Percentiles rank a stretch among this genome's conserved stretches.
phyloP scores from a whole-genome alignment of 495 filamentous ascomycete species.

The Astrothelium subdiscretum region DNA sequence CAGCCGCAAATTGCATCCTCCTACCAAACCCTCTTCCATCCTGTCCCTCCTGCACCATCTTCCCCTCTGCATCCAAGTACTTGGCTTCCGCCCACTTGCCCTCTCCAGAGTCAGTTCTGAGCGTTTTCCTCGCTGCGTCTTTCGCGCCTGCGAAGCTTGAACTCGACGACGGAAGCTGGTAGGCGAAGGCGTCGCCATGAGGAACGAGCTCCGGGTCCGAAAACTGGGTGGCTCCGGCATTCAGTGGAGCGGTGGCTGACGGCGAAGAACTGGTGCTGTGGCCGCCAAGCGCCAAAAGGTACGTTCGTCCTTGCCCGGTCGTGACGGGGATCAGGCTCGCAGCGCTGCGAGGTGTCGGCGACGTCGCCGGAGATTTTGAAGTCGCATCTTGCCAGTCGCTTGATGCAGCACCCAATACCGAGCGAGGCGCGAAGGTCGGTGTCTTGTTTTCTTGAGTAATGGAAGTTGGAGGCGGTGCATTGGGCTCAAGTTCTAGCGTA shows the following conservation, averaged over 20 bases:
- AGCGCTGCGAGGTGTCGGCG: conserved; percentile 6
- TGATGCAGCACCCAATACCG: not conserved
- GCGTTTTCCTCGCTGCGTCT: conserved; percentile 27
- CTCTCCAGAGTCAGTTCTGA: conserved; percentile 21
- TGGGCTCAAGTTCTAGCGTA: not conserved
- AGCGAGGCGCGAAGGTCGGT: not conserved
- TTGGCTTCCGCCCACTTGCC: conserved; percentile 40
- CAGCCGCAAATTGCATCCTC: conserved; percentile 17
- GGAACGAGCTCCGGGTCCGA: not conserved
- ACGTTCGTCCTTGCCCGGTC: conserved; percentile 26
- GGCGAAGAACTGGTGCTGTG: not conserved
- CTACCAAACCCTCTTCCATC: conserved; percentile 14
- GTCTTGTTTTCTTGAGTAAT: not conserved
- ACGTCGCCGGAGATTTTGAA: not conserved
- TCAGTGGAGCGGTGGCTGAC: not conserved
- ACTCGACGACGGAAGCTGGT: conserved; percentile 37
- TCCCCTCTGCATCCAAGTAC: conserved; percentile 20
- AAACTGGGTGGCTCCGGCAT: not conserved
- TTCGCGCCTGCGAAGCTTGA: conserved; percentile 40
- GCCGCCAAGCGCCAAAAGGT: conserved; percentile 23
- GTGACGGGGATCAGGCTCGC: conserved; percentile 19
- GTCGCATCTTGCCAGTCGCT: conserved; percentile 1
- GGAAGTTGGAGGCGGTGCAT: not conserved
- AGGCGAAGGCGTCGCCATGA: conserved; percentile 4
- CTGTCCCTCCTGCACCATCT: conserved; percentile 17